Percentiles rank a stretch among this genome's conserved stretches.
Conservation (phyloP, 805 yeast genomes). For the Saturnispora bothae region DNA sequence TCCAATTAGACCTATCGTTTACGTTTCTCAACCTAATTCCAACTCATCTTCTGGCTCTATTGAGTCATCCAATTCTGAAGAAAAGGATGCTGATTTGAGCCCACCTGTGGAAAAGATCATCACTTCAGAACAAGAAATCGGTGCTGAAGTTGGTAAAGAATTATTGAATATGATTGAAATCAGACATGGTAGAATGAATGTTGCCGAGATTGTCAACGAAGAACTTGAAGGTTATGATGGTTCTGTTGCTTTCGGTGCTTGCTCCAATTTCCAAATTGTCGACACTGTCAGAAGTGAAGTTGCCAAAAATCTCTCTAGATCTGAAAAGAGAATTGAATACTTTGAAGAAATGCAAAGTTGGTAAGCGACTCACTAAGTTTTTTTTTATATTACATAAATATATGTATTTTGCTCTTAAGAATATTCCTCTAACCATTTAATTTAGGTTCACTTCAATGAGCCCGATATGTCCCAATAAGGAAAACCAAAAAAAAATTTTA, state of each 20-base stretch:
- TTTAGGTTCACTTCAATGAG: background rate
- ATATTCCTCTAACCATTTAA: background rate
- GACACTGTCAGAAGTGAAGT: constrained; percentile 22
- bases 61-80: background rate
- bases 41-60: constrained; percentile 1
- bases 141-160: constrained; percentile 13
- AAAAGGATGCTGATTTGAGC: too few species aligned
- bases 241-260: constrained; percentile 36
- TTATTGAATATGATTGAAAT: constrained; percentile 31
- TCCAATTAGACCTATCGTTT: constrained; percentile 30
- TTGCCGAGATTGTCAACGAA: constrained; percentile 25
- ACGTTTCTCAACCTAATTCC: constrained; percentile 29
- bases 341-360: constrained; percentile 29
- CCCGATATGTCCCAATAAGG: background rate
- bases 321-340: constrained; percentile 20
- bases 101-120: constrained; percentile 3
- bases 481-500: background rate
- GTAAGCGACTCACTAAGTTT: constrained; percentile 12
- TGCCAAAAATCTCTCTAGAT: constrained; percentile 11
- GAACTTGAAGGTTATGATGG: constrained; percentile 31
- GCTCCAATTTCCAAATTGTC: constrained; percentile 39
- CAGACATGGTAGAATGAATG: constrained; percentile 35
- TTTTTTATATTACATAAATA: too few species aligned
- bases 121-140: constrained; percentile 6
- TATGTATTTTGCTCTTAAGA: too few species aligned